Percentiles rank a stretch among this genome's conserved stretches.
Evolutionary conservation across 768 basidiomycete genomes (phyloP).

Genomic region (Hericium erinaceus): DNA sequence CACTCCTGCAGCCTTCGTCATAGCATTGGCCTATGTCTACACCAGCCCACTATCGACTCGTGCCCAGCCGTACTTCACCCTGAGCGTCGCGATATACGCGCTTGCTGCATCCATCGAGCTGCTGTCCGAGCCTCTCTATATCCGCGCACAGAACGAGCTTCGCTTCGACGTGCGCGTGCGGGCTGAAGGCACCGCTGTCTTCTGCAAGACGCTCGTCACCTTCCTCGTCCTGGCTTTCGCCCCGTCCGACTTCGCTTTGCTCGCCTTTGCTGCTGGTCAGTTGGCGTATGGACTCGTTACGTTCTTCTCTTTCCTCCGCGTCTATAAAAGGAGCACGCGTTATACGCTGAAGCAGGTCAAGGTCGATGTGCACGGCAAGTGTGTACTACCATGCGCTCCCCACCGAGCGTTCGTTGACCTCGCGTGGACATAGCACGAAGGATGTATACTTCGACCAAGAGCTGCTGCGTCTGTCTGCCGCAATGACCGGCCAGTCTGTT

Average conservation of each 20-base stretch:
- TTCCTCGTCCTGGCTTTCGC: slow-evolving; percentile 47
- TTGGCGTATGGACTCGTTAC: slow-evolving; percentile 57
- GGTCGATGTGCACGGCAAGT: slow-evolving; percentile 21
- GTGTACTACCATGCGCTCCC: slow-evolving; percentile 4
- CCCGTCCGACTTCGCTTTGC: slow-evolving; percentile 43
- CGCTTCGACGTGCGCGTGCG: slow-evolving; percentile 64
- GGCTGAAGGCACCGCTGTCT: slow-evolving; percentile 81
- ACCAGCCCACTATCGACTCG: slow-evolving; percentile 45
- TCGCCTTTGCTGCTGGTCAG: slow-evolving; percentile 87
- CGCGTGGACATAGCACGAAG: slow-evolving; percentile 13
- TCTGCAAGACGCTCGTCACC: slow-evolving; percentile 62
- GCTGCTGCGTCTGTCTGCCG: slow-evolving; percentile 56
- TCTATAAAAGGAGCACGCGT: slow-evolving; percentile 11
- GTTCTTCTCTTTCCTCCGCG: slow-evolving; percentile 42
- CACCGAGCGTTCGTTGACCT: neutral
- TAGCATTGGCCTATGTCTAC: slow-evolving; percentile 43
- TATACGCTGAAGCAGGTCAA: slow-evolving; percentile 16
- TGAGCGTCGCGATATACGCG: slow-evolving; percentile 62
- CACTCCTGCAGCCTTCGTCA: slow-evolving; percentile 47
- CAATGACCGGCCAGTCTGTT: slow-evolving; percentile 82
- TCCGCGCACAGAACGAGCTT: slow-evolving; percentile 48
- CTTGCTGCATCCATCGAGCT: slow-evolving; percentile 71
- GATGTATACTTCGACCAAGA: slow-evolving; percentile 33
- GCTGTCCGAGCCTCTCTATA: slow-evolving; percentile 58
- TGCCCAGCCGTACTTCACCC: slow-evolving; percentile 54